Conservation (phyloP, 352 stramenopile species). For the Globisporangium nodosum region DNA sequence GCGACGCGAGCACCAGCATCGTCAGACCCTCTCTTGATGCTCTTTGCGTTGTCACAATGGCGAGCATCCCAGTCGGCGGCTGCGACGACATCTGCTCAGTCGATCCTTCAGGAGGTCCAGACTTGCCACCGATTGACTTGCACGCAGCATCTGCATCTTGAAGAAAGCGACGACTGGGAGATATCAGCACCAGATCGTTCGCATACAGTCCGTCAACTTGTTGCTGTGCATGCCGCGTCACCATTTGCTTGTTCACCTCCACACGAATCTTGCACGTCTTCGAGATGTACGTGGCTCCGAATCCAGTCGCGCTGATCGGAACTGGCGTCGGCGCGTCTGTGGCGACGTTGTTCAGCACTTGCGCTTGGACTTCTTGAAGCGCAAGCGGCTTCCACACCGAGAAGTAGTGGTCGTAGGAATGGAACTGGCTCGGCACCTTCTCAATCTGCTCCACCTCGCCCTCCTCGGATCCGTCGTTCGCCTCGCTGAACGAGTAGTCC, state of each 20-base stretch:
- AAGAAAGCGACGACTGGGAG: slow-evolving; percentile 49
- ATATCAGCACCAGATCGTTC: slow-evolving; percentile 80
- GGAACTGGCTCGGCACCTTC: slow-evolving; percentile 78
- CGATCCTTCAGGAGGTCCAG: slow-evolving; percentile 5
- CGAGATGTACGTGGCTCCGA: slow-evolving; percentile 53
- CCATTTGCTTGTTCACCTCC: slow-evolving; percentile 44
- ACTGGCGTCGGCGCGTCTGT: slow-evolving; percentile 51
- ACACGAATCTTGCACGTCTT: slow-evolving; percentile 67
- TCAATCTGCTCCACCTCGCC: slow-evolving; percentile 53
- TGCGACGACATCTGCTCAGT: slow-evolving; percentile 2
- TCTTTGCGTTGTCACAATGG: slow-evolving; percentile 63
- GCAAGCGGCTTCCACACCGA: slow-evolving; percentile 84
- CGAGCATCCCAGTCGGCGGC: slow-evolving; percentile 49
- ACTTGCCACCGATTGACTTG: neutral
- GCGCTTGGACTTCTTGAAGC: slow-evolving; percentile 84
- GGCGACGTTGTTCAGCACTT: slow-evolving; percentile 75
- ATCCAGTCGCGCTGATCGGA: slow-evolving; percentile 34
- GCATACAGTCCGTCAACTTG: slow-evolving; percentile 48
- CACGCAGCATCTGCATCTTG: slow-evolving; percentile 21
- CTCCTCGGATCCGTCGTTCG: slow-evolving; percentile 72
- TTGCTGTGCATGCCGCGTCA: slow-evolving; percentile 17
- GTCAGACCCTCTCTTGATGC: slow-evolving; percentile 70
- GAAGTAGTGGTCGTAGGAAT: slow-evolving; percentile 86
- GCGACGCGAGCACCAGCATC: slow-evolving; percentile 49
- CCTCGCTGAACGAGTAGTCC: slow-evolving; percentile 33